Percentiles rank a stretch among this genome's conserved stretches.
Conservation (phyloP, 768 basidiomycete genomes). For the Russula sp. region DNA sequence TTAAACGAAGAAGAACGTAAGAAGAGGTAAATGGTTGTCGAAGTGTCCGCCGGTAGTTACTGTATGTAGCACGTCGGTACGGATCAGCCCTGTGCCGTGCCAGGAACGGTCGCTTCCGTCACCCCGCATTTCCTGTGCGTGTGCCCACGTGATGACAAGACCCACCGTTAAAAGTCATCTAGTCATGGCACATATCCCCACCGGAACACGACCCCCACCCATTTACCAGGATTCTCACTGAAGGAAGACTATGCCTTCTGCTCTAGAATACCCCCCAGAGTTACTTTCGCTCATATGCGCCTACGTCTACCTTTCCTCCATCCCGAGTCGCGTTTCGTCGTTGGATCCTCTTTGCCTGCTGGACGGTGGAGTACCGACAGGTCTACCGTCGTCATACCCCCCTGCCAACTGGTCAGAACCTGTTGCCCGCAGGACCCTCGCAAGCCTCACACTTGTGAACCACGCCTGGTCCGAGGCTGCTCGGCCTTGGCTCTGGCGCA, state of each 20-base stretch:
- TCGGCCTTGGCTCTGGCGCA: constrained; percentile 84
- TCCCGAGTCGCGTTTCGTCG: constrained; percentile 47
- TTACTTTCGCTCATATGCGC: constrained; percentile 67
- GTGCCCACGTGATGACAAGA: background rate
- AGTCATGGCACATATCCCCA: background rate
- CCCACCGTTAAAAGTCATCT: background rate
- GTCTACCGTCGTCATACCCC: constrained; percentile 68
- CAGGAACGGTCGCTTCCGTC: background rate
- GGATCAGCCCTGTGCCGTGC: background rate
- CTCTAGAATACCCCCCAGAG: constrained; percentile 57
- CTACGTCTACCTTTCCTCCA: constrained; percentile 56
- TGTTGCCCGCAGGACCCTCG: constrained; percentile 54
- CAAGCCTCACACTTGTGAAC: constrained; percentile 68
- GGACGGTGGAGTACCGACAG: constrained; percentile 42
- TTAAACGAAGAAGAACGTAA: background rate
- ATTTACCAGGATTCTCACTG: background rate
- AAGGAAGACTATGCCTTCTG: constrained; percentile 17
- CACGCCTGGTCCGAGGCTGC: constrained; percentile 74
- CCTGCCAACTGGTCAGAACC: constrained; percentile 64
- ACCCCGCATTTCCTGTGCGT: background rate
- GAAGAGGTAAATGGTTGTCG: background rate
- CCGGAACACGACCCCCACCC: background rate
- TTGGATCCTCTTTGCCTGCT: constrained; percentile 60
- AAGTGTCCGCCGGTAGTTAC: background rate
- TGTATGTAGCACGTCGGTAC: background rate